Evolutionary conservation across 306 rosid genomes (phyloP).

Genomic region (Sophora flavescens): DNA sequence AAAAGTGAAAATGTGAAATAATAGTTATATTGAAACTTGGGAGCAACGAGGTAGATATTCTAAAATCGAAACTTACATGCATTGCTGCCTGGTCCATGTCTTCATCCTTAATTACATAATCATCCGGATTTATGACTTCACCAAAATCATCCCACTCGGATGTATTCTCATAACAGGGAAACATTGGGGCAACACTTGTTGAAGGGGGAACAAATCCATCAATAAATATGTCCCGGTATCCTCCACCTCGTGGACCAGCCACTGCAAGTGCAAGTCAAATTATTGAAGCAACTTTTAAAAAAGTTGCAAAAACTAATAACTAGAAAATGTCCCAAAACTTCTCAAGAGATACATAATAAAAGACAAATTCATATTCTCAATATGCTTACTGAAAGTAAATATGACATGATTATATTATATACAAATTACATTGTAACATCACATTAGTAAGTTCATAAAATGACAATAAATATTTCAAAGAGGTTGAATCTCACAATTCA

Average conservation of each 20-base stretch:
- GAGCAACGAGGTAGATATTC: constrained; percentile 34
- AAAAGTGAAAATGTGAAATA: background rate
- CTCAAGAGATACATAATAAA: background rate
- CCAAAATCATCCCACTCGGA: constrained; percentile 97
- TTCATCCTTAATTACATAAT: constrained; percentile 92
- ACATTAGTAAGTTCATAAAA: constrained; percentile 33
- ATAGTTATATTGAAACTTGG: background rate
- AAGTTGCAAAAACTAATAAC: constrained; percentile 13
- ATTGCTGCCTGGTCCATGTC: constrained; percentile 80
- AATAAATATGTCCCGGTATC: constrained; percentile 70
- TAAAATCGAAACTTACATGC: constrained; percentile 61
- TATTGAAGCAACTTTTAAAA: constrained; percentile 23
- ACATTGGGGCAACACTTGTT: constrained; percentile 86
- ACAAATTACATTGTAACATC: constrained; percentile 27
- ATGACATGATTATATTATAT: constrained; percentile 18
- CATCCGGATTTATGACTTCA: constrained; percentile 98
- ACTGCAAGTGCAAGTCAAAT: constrained; percentile 54
- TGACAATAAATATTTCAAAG: background rate
- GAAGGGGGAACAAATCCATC: constrained; percentile 96
- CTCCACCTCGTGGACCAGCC: constrained; percentile 63
- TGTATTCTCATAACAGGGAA: constrained; percentile 80
- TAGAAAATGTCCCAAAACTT: background rate
- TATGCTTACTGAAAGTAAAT: constrained; percentile 18
- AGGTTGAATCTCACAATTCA: constrained; percentile 20
- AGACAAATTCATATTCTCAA: constrained; percentile 21